phyloP scores from a whole-genome alignment of 1,284 basidiomycete genomes.

The Ustilago xerochloae region DNA sequence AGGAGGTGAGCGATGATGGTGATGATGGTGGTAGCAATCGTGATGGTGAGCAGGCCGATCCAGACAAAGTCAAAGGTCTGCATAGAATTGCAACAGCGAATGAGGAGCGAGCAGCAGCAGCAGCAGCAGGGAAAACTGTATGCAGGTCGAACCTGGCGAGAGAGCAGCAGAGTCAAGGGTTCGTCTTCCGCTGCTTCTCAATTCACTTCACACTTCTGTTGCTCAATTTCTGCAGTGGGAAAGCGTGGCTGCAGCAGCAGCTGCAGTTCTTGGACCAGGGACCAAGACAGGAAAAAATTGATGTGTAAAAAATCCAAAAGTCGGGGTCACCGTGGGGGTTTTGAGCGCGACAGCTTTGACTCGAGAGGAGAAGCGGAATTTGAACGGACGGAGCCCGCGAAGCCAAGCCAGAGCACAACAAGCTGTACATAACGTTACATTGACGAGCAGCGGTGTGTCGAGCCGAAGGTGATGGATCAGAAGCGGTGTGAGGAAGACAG shows the following conservation, averaged over 20 bases:
- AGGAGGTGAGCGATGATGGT: background rate
- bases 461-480: no score
- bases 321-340: background rate
- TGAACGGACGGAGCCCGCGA: no score
- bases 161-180: background rate
- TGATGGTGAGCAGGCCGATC: constrained; percentile 1
- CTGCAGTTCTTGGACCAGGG: background rate
- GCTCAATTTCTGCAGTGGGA: no score
- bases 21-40: background rate
- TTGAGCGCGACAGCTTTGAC: background rate
- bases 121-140: background rate
- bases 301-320: background rate
- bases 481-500: no score
- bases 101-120: no score
- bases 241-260: no score
- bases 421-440: no score
- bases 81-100: background rate
- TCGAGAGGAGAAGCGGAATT: no score
- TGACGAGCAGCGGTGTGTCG: no score
- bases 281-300: background rate
- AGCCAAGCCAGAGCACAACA: no score
- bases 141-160: background rate
- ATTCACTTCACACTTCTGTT: no score
- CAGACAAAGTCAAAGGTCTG: background rate
- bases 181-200: background rate